A percentile compares a stretch with the other conserved stretches of the same genome.
Conservation (phyloP, 2,329 filamentous ascomycete genomes). For the Helicocarpus griseus region DNA sequence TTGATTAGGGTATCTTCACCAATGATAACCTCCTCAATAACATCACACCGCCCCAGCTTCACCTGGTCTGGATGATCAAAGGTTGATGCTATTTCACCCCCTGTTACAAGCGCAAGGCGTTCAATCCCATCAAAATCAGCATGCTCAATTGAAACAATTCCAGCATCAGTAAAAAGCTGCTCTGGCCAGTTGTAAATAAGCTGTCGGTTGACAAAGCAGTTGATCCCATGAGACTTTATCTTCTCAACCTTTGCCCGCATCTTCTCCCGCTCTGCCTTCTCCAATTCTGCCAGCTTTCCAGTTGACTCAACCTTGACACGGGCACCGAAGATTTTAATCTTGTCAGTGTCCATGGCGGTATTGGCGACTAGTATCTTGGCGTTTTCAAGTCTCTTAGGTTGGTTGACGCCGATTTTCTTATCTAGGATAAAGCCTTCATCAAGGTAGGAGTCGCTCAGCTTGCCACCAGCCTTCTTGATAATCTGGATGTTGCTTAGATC, state of each 20-base stretch:
- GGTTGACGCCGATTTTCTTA: constrained; percentile 98
- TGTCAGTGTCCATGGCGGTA: constrained; percentile 98
- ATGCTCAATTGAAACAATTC: constrained; percentile 97
- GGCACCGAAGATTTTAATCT: constrained; percentile 98
- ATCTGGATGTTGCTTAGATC: constrained; percentile 98
- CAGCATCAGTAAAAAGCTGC: constrained; percentile 94
- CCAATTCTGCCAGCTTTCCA: constrained; percentile 92
- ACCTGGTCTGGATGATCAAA: constrained; percentile 98
- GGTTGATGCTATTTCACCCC: constrained; percentile 92
- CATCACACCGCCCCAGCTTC: constrained; percentile 86
- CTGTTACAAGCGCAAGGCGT: constrained; percentile 85
- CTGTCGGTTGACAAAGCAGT: constrained; percentile 99
- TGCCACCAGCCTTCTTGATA: constrained; percentile 98
- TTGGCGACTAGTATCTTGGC: constrained; percentile 97
- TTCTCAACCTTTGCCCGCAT: constrained; percentile 99
- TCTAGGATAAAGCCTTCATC: constrained; percentile 98
- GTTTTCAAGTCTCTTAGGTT: constrained; percentile 94
- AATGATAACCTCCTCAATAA: constrained; percentile 97
- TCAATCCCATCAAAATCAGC: constrained; percentile 98
- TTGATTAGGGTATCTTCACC: constrained; percentile 96
- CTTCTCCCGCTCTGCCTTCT: constrained; percentile 97
- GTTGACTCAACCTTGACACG: constrained; percentile 94
- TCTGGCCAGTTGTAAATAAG: constrained; percentile 99
- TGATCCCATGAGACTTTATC: constrained; percentile 98
- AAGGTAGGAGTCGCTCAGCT: constrained; percentile 93